Percentiles rank a stretch among this genome's conserved stretches.
Evolutionary conservation across 2,329 filamentous ascomycete species (phyloP).

Genomic region (Penicillium sp.): DNA sequence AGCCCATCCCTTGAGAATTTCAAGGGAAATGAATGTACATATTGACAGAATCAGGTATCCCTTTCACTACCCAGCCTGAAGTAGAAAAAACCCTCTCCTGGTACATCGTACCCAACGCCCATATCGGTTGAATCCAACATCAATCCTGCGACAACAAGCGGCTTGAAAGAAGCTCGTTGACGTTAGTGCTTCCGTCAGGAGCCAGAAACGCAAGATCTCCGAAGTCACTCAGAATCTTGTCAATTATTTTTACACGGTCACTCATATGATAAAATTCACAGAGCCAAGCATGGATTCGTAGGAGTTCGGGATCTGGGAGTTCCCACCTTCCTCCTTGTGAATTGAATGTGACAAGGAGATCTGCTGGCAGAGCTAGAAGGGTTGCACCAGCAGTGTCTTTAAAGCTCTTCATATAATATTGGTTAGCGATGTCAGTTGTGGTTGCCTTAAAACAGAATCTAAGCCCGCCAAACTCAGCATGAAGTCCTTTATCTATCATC

Average conservation of each 20-base stretch:
- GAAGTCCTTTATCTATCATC: constrained; percentile 16
- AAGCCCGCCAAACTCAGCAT: neutral
- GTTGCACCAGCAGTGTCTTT: neutral
- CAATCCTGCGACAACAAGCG: neutral
- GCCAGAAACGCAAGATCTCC: neutral
- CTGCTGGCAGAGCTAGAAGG: neutral
- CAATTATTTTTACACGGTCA: neutral
- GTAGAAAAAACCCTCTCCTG: no score
- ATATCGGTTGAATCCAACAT: no score
- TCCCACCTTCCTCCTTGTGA: neutral
- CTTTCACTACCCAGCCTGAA: no score
- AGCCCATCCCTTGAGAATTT: no score
- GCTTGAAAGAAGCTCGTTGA: neutral
- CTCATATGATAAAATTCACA: constrained; percentile 7
- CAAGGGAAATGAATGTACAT: no score
- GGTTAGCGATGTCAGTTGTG: neutral
- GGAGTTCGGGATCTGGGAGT: neutral
- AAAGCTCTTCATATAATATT: neutral
- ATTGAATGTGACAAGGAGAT: neutral
- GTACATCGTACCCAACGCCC: no score
- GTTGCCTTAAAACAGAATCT: neutral
- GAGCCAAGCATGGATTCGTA: constrained; percentile 8
- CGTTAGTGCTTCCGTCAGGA: constrained; percentile 5
- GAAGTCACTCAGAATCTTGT: constrained; percentile 1
- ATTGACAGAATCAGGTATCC: no score